phyloP scores from a whole-genome alignment of 1,284 basidiomycete species.

The Lentinula novae-zelandiae region DNA sequence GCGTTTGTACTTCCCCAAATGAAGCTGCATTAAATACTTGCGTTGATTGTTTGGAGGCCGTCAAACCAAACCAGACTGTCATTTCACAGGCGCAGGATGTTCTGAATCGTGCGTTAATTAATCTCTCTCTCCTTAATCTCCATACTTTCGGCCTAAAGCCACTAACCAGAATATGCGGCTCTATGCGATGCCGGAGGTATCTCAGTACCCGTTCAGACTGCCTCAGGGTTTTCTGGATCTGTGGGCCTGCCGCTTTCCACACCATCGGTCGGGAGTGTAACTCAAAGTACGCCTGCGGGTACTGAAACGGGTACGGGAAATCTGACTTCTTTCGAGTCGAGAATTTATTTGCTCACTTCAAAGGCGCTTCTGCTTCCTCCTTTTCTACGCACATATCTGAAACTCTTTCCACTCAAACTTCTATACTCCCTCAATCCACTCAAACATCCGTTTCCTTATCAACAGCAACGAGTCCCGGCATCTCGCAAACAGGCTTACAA shows the following conservation, averaged over 20 bases:
- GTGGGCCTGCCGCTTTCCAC: constrained; percentile 4
- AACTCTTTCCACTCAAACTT: background rate
- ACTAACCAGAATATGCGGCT: constrained; percentile 16
- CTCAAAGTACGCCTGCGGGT: background rate
- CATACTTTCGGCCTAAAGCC: background rate
- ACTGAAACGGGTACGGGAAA: background rate
- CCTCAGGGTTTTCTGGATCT: constrained; percentile 16
- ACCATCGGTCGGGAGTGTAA: background rate
- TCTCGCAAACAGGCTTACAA: background rate
- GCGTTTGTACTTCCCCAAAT: constrained; percentile 17
- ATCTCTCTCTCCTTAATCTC: background rate
- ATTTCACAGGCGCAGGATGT: constrained; percentile 19
- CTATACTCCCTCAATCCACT: background rate
- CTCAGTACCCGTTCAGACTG: constrained; percentile 17
- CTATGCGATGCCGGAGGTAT: constrained; percentile 16
- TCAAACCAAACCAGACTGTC: constrained; percentile 13
- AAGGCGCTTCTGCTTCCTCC: background rate
- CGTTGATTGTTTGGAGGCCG: constrained; percentile 17
- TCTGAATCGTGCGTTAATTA: constrained; percentile 16
- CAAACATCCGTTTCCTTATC: background rate
- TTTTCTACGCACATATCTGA: background rate
- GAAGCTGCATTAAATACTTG: constrained; percentile 15
- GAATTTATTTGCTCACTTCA: background rate
- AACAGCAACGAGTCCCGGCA: background rate
- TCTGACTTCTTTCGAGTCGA: background rate